Evolutionary conservation across 176 grass and related monocot genomes (phyloP).

Genomic region (Lolium rigidum): DNA sequence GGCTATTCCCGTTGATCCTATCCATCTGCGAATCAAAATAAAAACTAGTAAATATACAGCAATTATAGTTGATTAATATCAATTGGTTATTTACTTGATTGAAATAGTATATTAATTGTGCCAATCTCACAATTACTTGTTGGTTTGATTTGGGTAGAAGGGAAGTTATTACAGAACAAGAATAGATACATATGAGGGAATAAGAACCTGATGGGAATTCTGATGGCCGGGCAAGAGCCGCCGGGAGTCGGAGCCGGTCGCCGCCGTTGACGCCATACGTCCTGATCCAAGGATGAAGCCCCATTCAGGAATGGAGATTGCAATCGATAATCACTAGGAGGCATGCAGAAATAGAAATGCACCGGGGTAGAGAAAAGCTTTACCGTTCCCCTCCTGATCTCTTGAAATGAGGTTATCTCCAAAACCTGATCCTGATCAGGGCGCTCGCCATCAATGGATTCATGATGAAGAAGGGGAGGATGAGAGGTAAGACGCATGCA

Average conservation of each 20-base stretch:
- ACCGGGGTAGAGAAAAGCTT: not conserved
- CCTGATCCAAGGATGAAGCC: conserved; percentile 30
- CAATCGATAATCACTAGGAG: not conserved
- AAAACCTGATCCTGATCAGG: conserved; percentile 13
- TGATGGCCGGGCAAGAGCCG: conserved; percentile 40
- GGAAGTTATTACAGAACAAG: not conserved
- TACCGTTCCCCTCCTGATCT: not conserved
- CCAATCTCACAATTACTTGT: not conserved
- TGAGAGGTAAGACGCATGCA: not conserved
- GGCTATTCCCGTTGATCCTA: conserved; percentile 20
- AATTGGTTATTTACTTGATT: not conserved
- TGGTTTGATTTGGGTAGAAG: not conserved
- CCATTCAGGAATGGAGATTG: not conserved
- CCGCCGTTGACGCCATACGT: conserved; percentile 37
- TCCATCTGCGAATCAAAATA: conserved; percentile 37
- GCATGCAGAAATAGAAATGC: not conserved
- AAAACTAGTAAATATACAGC: not conserved
- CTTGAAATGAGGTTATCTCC: conserved; percentile 7
- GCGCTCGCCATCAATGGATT: not conserved
- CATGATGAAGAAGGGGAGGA: conserved; percentile 18
- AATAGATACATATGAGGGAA: not conserved
- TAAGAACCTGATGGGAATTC: conserved; percentile 28
- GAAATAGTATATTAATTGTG: too few relatives aligned
- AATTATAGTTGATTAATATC: not conserved
- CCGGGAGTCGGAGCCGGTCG: conserved; percentile 21